Evolutionary conservation across 192 early-diverging fungal species (phyloP), one percentile per base, ranked within the genome.

Genomic region (Coemansia sp.): DNA sequence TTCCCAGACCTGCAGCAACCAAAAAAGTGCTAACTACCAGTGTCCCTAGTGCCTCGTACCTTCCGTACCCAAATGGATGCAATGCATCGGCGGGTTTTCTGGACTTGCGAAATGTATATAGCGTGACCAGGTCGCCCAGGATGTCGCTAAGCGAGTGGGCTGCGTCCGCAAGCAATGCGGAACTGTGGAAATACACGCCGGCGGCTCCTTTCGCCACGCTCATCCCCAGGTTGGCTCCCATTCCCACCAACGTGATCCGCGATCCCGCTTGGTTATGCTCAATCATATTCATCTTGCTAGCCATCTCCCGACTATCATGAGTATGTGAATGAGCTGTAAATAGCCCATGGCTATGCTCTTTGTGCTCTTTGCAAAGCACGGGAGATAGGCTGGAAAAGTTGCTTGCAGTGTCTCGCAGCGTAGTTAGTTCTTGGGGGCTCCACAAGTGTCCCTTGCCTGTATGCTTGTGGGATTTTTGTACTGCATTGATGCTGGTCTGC

Each of bases 131-230:
- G 57, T 93, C 91, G 53, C 85, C 82, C 26, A 87, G 26, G 8
- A 87, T 63, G 58, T 88, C 86, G 85, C 85, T 87, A 38, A 92
- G 53, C 26, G 89, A 91, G 71, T 93, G 91, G 3, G 81, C 81
- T 1, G 88, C 91, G 46, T 93, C 91, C 0, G 91, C 91, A 18
- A 93, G 38, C 40, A 93, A 68, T 5, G 88, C 84, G 10, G 89
- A 87, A 16, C 86, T 88, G 73, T 90, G 87, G 74, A 84, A 81
- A 11, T 76, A 80, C 75, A 80, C 70, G 6, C 86, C 86, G 8
- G 84, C 86, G n/a, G 78, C 49, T 14, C 86, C 86, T 58, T 88
- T 88, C 20, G 78, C 63, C 46, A 80, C 75, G 10, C 80, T 81
- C 59, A 88, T 69, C 0, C 81, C 79, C 35, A 88, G 48, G 60